Conservation (phyloP, 306 rosid genomes). For the Trichosanthes cucumerina region DNA sequence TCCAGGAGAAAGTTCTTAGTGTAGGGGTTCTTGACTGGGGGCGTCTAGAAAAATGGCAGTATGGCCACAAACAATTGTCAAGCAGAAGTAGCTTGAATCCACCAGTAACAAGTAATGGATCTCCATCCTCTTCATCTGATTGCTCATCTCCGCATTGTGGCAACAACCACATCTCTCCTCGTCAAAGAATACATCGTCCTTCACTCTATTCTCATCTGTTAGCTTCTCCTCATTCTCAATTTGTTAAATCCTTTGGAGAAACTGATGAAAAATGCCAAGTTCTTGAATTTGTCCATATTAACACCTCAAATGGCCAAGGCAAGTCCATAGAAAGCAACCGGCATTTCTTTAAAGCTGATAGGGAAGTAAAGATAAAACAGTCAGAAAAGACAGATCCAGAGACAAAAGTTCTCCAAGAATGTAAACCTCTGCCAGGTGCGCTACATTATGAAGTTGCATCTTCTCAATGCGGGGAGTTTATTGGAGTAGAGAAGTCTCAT, state of each 20-base stretch:
- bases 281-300: constrained; percentile 15
- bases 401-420: constrained; percentile 23
- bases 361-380: constrained; percentile 19
- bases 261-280: constrained; percentile 27
- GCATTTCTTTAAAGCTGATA: constrained; percentile 24
- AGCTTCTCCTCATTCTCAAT: constrained; percentile 27
- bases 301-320: constrained; percentile 17
- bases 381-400: constrained; percentile 22
- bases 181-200: constrained; percentile 29
- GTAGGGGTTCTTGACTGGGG: constrained; percentile 97
- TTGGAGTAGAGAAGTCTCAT: constrained; percentile 26
- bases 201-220: constrained; percentile 40
- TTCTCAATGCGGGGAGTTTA: constrained; percentile 25
- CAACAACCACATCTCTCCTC: constrained; percentile 45
- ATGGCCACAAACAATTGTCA: constrained; percentile 35
- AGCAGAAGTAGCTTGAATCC: constrained; percentile 30
- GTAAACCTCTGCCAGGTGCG: constrained; percentile 17
- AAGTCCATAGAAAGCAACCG: constrained; percentile 27
- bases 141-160: constrained; percentile 41
- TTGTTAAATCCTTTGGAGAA: constrained; percentile 26
- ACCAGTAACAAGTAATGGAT: constrained; percentile 38
- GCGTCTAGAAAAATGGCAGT: constrained; percentile 67
- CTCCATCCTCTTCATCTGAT: constrained; percentile 42
- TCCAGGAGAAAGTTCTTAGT: constrained; percentile 58
- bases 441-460: constrained; percentile 22